These are phyloP conservation scores for Haplographium delicatum DNA, from an alignment of 495 filamentous ascomycete genomes.

Conservation along the genomic window DNA sequence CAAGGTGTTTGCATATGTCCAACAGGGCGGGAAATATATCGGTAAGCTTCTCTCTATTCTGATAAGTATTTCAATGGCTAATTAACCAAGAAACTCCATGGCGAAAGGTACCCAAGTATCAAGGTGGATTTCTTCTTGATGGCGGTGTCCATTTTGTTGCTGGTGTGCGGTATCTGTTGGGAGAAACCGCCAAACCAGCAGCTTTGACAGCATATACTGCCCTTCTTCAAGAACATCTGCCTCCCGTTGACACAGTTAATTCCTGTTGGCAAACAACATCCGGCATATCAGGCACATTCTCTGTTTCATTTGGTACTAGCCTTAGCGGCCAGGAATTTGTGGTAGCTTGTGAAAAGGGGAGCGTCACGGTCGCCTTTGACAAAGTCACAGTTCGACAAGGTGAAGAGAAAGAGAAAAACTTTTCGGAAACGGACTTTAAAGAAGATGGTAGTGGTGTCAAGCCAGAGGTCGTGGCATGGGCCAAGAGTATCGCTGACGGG, in stretches of 20 bases:
- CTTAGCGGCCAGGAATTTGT: constrained; percentile 47
- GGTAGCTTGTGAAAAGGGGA: constrained; percentile 48
- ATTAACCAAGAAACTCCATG: constrained; percentile 53
- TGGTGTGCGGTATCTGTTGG: constrained; percentile 54
- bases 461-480: constrained; percentile 65
- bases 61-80: not conserved
- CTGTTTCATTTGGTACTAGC: constrained; percentile 61
- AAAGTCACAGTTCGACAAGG: constrained; percentile 38
- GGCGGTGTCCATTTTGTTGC: constrained; percentile 72
- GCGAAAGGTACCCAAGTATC: constrained; percentile 66
- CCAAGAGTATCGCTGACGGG: constrained; percentile 44
- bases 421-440: constrained; percentile 44
- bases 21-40: constrained; percentile 52
- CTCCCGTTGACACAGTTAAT: constrained; percentile 71
- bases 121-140: constrained; percentile 75
- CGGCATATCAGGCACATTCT: constrained; percentile 59
- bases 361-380: constrained; percentile 36
- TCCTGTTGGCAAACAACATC: constrained; percentile 53
- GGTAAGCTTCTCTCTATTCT: constrained; percentile 30
- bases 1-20: constrained; percentile 47
- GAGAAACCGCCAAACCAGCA: constrained; percentile 41
- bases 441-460: constrained; percentile 55
- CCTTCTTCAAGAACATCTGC: constrained; percentile 55
- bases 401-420: constrained; percentile 34
- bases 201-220: constrained; percentile 54